Conservation (phyloP, 306 rosid genomes). For the Vachellia collinsii region DNA sequence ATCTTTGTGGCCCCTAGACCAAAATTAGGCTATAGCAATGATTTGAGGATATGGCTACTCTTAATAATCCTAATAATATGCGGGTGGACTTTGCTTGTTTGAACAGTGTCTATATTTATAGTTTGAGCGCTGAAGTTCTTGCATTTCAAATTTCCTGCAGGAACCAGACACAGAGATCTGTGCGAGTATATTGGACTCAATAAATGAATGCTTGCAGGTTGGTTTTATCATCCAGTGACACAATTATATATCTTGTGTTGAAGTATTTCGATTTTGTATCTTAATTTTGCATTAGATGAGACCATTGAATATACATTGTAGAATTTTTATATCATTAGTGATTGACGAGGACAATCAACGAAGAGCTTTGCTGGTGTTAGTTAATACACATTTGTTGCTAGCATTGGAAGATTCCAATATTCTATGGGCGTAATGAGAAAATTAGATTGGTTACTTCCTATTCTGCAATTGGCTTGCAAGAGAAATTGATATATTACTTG, state of each 20-base stretch:
- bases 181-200: conserved; percentile 88
- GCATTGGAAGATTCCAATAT: neutral
- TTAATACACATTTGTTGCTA: neutral
- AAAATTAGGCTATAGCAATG: neutral
- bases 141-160: conserved; percentile 54
- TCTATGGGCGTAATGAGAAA: conserved; percentile 1
- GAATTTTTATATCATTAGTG: neutral
- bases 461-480: conserved; percentile 9
- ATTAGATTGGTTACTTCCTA: neutral
- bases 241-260: neutral
- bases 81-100: conserved; percentile 12
- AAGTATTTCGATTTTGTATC: neutral
- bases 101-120: neutral
- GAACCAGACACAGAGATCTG: conserved; percentile 99
- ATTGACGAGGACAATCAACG: neutral
- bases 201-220: conserved; percentile 96
- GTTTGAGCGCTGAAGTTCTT: conserved; percentile 32
- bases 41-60: conserved; percentile 17
- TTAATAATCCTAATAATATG: conserved; percentile 8
- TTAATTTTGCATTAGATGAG: conserved; percentile 5
- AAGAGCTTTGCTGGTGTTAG: neutral
- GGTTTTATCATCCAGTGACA: conserved; percentile 12
- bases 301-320: neutral
- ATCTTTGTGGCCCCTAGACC: neutral
- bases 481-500: neutral